Evolutionary conservation across 352 stramenopile genomes (phyloP).

Genomic region (Phytophthora europaea): DNA sequence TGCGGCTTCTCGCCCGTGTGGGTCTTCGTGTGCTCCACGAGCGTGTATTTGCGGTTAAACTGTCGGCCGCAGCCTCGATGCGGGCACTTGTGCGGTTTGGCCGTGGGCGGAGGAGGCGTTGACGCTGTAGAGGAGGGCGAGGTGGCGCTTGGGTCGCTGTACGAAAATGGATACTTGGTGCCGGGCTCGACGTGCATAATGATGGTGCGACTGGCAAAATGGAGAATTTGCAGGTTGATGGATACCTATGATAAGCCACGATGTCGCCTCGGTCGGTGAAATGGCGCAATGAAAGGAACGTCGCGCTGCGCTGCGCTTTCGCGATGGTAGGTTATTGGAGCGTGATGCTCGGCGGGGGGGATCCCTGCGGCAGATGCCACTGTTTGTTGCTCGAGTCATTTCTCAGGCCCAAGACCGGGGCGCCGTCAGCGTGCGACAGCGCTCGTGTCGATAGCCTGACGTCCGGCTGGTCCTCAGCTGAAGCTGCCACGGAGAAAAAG

Average conservation of each 20-base stretch:
- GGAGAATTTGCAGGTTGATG: neutral
- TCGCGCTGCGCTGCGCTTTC: neutral
- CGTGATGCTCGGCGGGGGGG: constrained; percentile 17
- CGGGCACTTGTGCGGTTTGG: constrained; percentile 34
- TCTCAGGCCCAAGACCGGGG: constrained; percentile 18
- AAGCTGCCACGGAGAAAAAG: constrained; percentile 7
- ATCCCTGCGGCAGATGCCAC: constrained; percentile 30
- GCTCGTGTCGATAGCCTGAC: constrained; percentile 9
- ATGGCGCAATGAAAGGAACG: constrained; percentile 33
- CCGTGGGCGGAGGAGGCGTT: neutral
- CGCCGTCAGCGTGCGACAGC: constrained; percentile 22
- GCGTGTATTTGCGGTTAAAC: constrained; percentile 62
- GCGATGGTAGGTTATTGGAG: constrained; percentile 17
- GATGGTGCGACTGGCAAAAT: constrained; percentile 25
- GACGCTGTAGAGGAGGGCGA: constrained; percentile 20
- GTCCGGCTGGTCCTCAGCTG: constrained; percentile 29
- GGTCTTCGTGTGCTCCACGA: constrained; percentile 65
- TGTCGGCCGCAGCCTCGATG: constrained; percentile 34
- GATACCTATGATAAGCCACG: neutral
- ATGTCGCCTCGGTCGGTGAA: constrained; percentile 7
- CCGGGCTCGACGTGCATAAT: constrained; percentile 35
- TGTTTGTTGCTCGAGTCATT: constrained; percentile 25
- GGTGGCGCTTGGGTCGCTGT: constrained; percentile 6
- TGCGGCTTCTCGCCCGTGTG: constrained; percentile 66
- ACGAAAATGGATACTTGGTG: constrained; percentile 16